These are phyloP conservation scores for Trichophyton schoenleinii DNA, from an alignment of 2,329 filamentous ascomycete species.

Conservation along the genomic window DNA sequence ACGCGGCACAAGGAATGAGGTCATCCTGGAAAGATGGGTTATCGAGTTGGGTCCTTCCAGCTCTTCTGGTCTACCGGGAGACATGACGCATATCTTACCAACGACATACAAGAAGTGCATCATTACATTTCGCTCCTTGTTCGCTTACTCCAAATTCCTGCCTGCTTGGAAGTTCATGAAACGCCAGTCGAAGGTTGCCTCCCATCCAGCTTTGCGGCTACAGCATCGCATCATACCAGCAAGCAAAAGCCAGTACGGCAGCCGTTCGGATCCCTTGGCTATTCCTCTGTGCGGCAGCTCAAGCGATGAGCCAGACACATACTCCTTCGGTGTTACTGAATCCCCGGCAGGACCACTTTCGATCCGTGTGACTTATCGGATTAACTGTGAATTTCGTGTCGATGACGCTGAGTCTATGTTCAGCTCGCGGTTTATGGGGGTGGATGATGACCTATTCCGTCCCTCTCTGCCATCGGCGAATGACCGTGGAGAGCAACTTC, in stretches of 20 bases:
- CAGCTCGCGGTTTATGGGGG: slow-evolving; percentile 84
- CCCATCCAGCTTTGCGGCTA: slow-evolving; percentile 53
- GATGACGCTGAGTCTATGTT: slow-evolving; percentile 83
- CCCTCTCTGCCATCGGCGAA: slow-evolving; percentile 54
- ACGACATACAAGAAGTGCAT: slow-evolving; percentile 97
- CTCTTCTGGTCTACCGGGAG: slow-evolving; percentile 23
- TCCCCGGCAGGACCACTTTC: slow-evolving; percentile 76
- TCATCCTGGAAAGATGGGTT: slow-evolving; percentile 83
- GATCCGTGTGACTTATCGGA: slow-evolving; percentile 71
- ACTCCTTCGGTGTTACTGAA: slow-evolving; percentile 70
- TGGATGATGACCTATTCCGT: slow-evolving; percentile 76
- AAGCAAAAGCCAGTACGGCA: slow-evolving; percentile 36
- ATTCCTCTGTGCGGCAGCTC: slow-evolving; percentile 55
- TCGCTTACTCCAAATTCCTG: slow-evolving; percentile 65
- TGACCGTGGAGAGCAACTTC: slow-evolving; percentile 13
- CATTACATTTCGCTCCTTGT: slow-evolving; percentile 82
- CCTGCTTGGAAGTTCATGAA: slow-evolving; percentile 79
- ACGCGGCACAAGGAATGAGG: slow-evolving; percentile 42
- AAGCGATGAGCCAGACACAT: slow-evolving; percentile 56
- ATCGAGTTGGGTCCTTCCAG: slow-evolving; percentile 59
- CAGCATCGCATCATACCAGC: slow-evolving; percentile 66
- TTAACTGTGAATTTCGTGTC: slow-evolving; percentile 78
- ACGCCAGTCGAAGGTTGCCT: slow-evolving; percentile 56
- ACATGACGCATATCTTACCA: slow-evolving; percentile 53
- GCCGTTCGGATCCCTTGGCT: slow-evolving; percentile 55